A percentile compares a stretch with the other conserved stretches of the same genome.
Conservation (phyloP, 441 rosid genomes). For the Mallotus repandus region DNA sequence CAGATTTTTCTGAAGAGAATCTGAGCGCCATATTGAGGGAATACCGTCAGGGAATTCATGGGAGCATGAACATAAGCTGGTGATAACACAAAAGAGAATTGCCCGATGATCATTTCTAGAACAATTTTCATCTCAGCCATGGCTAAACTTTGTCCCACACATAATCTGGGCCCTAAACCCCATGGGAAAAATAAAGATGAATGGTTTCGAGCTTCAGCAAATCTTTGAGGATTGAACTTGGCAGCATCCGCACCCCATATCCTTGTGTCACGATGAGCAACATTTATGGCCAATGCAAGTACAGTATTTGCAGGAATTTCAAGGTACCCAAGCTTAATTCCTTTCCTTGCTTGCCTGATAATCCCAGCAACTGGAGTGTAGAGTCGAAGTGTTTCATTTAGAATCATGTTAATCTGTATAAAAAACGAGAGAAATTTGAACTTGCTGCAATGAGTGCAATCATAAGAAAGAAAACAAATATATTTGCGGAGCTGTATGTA, state of each 20-base stretch:
- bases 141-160: conserved; percentile 69
- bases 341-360: conserved; percentile 40
- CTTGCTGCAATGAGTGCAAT: too few species aligned
- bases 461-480: too few species aligned
- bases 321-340: conserved; percentile 51
- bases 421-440: too few species aligned
- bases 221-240: conserved; percentile 69
- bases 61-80: conserved; percentile 76
- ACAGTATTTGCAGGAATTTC: conserved; percentile 58
- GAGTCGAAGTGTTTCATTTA: conserved; percentile 71
- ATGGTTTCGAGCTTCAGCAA: conserved; percentile 47
- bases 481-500: too few species aligned
- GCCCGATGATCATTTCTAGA: conserved; percentile 47
- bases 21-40: conserved; percentile 66
- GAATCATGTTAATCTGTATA: conserved; percentile 55
- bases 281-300: conserved; percentile 42
- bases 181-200: conserved; percentile 56
- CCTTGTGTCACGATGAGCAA: conserved; percentile 52
- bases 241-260: conserved; percentile 74
- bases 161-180: conserved; percentile 67
- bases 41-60: conserved; percentile 36
- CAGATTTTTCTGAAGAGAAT: conserved; percentile 48
- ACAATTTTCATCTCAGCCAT: conserved; percentile 55
- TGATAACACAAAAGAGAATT: conserved; percentile 47
- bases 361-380: conserved; percentile 59